These are phyloP conservation scores for Tieghemiomyces parasiticus DNA, from an alignment of 192 early-diverging fungal genomes.

Conservation along the genomic window DNA sequence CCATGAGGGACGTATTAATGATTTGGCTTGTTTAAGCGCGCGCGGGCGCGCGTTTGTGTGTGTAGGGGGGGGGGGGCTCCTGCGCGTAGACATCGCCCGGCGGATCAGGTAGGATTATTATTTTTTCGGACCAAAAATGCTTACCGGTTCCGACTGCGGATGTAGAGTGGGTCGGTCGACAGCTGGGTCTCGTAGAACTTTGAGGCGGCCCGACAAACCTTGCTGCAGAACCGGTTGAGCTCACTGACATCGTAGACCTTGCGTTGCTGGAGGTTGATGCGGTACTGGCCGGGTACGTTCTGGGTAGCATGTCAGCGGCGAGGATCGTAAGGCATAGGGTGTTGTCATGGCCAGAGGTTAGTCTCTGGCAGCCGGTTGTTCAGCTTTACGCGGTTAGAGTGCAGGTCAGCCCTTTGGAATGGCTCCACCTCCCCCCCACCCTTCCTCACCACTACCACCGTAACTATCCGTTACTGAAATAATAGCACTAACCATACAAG, in stretches of 20 bases:
- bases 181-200: constrained; percentile 54
- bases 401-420: constrained; percentile 1
- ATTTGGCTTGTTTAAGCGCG: no score
- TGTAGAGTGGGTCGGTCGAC: constrained; percentile 57
- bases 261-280: constrained; percentile 49
- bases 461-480: no score
- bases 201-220: constrained; percentile 52
- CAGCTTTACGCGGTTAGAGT: neutral
- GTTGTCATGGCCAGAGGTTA: neutral
- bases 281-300: constrained; percentile 37
- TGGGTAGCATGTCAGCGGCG: constrained; percentile 11
- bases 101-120: no score
- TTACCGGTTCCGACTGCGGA: constrained; percentile 21
- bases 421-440: constrained; percentile 12
- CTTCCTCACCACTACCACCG: no score
- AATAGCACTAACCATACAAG: constrained; percentile 24
- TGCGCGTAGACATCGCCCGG: no score
- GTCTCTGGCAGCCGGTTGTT: neutral
- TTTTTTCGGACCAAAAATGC: neutral
- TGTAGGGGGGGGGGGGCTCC: no score
- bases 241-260: constrained; percentile 69
- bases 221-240: constrained; percentile 51
- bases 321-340: neutral
- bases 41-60: no score
- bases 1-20: no score